Percentiles rank a stretch among this genome's conserved stretches.
These are phyloP conservation scores for Starmerella sirachaensis DNA, from an alignment of 805 yeast genomes.

Conservation along the genomic window DNA sequence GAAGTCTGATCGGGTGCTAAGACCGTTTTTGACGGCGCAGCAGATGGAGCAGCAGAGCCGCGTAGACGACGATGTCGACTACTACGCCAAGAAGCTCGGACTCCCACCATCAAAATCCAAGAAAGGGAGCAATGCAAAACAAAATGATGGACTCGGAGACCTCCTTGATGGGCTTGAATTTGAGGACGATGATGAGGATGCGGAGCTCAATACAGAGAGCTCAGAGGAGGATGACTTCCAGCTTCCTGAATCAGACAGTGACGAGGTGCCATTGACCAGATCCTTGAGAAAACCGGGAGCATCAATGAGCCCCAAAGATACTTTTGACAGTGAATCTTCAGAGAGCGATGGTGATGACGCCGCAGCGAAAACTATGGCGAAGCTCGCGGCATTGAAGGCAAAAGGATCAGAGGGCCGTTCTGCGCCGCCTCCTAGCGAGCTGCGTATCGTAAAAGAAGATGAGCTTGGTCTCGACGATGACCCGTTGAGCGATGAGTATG, in stretches of 20 bases:
- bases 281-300: no score
- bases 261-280: no score
- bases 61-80: constrained; percentile 70
- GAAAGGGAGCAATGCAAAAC: constrained; percentile 37
- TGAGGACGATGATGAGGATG: constrained; percentile 27
- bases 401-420: not conserved
- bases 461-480: constrained; percentile 18
- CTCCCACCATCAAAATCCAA: constrained; percentile 48
- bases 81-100: constrained; percentile 74
- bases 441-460: constrained; percentile 1
- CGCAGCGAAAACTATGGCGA: constrained; percentile 20
- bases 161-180: constrained; percentile 60
- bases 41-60: constrained; percentile 40
- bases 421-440: not conserved
- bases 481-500: constrained; percentile 8
- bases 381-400: constrained; percentile 15
- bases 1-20: constrained; percentile 7
- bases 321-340: not conserved
- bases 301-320: no score
- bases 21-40: constrained; percentile 29
- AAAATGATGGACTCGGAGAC: constrained; percentile 73
- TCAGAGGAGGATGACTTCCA: no score
- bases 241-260: not conserved
- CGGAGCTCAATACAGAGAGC: no score
- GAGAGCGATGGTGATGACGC: constrained; percentile 11